Conservation (phyloP, 139 green algal species). For the Prasinococcaceae sp. region DNA sequence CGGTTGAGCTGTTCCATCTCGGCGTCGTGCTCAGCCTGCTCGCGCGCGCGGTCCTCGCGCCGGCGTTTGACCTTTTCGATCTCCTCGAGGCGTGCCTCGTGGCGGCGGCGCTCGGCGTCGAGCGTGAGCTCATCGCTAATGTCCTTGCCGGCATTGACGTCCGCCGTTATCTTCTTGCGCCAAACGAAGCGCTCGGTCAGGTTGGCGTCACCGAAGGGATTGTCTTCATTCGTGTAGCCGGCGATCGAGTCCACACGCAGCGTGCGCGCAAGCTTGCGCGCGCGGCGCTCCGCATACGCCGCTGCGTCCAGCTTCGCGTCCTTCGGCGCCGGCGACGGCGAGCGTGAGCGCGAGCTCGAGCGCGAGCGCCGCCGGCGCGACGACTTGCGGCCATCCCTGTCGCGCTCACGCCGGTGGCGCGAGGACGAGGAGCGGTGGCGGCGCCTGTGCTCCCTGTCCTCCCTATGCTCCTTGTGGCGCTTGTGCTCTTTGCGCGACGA, state of each 20-base stretch:
- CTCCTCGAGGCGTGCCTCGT: slow-evolving; percentile 54
- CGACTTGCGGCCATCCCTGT: too few relatives aligned
- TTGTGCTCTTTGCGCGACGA: too few relatives aligned
- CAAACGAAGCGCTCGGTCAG: slow-evolving; percentile 71
- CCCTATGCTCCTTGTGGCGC: too few relatives aligned
- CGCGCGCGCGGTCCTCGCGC: slow-evolving; percentile 59
- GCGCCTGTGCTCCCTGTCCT: too few relatives aligned
- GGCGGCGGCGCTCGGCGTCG: slow-evolving; percentile 33
- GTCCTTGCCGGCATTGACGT: slow-evolving; percentile 39
- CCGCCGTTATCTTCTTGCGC: slow-evolving; percentile 84
- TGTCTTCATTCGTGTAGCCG: slow-evolving; percentile 56
- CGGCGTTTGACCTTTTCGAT: slow-evolving; percentile 84
- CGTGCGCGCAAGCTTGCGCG: not conserved
- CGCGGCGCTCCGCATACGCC: too few relatives aligned
- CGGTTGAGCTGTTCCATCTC: slow-evolving; percentile 46
- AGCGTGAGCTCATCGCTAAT: slow-evolving; percentile 44
- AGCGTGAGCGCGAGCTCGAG: too few relatives aligned
- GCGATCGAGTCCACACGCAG: slow-evolving; percentile 29
- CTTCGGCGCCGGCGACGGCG: too few relatives aligned
- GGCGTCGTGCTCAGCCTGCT: slow-evolving; percentile 61
- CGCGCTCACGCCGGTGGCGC: too few relatives aligned
- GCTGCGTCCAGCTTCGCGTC: too few relatives aligned
- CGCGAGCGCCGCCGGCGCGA: too few relatives aligned
- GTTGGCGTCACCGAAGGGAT: slow-evolving; percentile 57
- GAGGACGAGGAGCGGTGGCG: too few relatives aligned